Evolutionary conservation across 495 filamentous ascomycete genomes (phyloP).

Genomic region (Podospora australis): DNA sequence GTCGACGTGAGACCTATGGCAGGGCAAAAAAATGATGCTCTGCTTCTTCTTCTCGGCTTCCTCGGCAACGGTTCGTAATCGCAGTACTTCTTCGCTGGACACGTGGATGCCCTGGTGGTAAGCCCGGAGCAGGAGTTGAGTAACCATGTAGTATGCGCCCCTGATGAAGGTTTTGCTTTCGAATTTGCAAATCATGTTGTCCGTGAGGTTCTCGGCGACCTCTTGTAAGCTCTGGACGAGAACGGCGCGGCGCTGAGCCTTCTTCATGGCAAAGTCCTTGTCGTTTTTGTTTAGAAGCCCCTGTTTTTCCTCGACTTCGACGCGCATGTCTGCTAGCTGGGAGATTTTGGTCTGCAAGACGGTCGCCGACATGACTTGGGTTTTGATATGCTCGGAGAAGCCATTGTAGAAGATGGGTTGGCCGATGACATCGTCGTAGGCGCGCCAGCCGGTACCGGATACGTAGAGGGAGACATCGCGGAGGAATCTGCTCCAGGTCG

Average conservation of each 20-base stretch:
- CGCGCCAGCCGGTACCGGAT: conserved; percentile 85
- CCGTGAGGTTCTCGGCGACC: conserved; percentile 76
- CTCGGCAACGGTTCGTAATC: conserved; percentile 72
- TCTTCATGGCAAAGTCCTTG: conserved; percentile 49
- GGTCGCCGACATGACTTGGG: conserved; percentile 61
- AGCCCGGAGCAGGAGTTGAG: conserved; percentile 81
- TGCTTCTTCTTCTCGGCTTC: conserved; percentile 80
- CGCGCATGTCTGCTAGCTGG: conserved; percentile 66
- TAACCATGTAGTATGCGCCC: conserved; percentile 80
- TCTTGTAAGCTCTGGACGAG: conserved; percentile 52
- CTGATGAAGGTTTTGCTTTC: conserved; percentile 92
- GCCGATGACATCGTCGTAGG: conserved; percentile 83
- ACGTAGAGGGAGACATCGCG: conserved; percentile 88
- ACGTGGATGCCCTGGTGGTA: conserved; percentile 99
- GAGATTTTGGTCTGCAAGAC: conserved; percentile 67
- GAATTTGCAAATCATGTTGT: conserved; percentile 98
- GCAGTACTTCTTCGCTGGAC: conserved; percentile 84
- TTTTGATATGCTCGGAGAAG: conserved; percentile 85
- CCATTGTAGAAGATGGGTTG: conserved; percentile 91
- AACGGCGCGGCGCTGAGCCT: conserved; percentile 56
- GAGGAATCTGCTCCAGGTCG: conserved; percentile 60
- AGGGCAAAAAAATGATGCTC: conserved; percentile 92
- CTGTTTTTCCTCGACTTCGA: conserved; percentile 68
- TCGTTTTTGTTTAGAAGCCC: conserved; percentile 56
- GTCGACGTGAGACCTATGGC: conserved; percentile 90